phyloP scores from a whole-genome alignment of 352 stramenopile genomes.

The Phytophthora pistaciae region DNA sequence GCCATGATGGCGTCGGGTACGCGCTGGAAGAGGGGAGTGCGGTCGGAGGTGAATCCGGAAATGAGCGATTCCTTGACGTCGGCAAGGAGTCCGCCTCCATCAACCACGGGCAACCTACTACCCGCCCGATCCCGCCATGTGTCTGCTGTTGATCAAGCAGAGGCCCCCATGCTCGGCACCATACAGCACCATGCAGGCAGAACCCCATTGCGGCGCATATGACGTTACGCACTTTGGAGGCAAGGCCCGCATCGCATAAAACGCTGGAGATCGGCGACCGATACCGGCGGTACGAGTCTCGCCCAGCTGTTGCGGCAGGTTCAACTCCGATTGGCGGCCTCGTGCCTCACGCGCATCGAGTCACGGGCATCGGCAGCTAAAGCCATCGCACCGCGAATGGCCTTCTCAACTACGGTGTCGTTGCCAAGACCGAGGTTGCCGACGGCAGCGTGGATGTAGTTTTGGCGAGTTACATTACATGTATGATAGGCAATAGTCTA shows the following conservation, averaged over 20 bases:
- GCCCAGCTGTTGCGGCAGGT: constrained; percentile 18
- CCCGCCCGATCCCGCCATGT: constrained; percentile 1
- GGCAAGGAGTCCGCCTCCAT: background rate
- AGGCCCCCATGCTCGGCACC: background rate
- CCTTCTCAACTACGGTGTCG: too few species aligned
- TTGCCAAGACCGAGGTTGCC: too few species aligned
- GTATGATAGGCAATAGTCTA: too few species aligned
- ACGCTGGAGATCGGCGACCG: constrained; percentile 5
- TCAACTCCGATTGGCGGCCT: constrained; percentile 23
- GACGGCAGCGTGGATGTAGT: too few species aligned
- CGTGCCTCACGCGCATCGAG: constrained; percentile 12
- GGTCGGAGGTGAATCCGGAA: constrained; percentile 36
- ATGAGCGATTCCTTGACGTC: constrained; percentile 20
- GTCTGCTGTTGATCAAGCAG: background rate
- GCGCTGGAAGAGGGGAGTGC: constrained; percentile 9
- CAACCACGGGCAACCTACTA: background rate
- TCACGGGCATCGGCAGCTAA: too few species aligned
- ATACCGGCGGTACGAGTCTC: constrained; percentile 15
- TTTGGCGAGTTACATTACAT: too few species aligned
- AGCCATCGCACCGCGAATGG: too few species aligned
- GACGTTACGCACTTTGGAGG: constrained; percentile 32
- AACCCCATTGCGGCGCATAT: constrained; percentile 10
- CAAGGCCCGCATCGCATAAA: constrained; percentile 25
- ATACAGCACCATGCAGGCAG: background rate
- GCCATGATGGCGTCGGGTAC: background rate